Evolutionary conservation across 805 yeast genomes (phyloP).

Genomic region (Kodamaea sagamina): DNA sequence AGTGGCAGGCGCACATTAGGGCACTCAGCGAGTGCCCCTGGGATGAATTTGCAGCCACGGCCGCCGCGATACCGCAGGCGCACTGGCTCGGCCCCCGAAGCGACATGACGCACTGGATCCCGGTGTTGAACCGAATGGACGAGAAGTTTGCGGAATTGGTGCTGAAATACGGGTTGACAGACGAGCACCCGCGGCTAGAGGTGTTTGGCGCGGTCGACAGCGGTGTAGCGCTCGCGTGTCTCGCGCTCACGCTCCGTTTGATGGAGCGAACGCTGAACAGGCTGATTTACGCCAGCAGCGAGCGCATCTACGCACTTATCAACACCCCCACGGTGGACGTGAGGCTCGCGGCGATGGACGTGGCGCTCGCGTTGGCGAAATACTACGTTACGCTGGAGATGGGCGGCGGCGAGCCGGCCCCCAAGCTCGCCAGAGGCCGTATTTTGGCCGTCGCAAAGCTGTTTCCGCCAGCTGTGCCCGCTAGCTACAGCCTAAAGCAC

Average conservation of each 20-base stretch:
- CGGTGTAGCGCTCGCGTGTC: constrained; percentile 47
- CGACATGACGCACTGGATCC: constrained; percentile 74
- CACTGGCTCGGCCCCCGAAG: constrained; percentile 66
- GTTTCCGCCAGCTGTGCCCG: constrained; percentile 51
- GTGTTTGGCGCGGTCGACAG: constrained; percentile 51
- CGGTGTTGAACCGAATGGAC: constrained; percentile 76
- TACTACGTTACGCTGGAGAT: constrained; percentile 21
- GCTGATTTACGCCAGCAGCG: constrained; percentile 65
- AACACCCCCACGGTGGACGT: constrained; percentile 61
- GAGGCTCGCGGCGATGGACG: constrained; percentile 60
- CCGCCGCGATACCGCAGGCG: not conserved
- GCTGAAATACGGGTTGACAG: constrained; percentile 52
- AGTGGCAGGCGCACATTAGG: constrained; percentile 32
- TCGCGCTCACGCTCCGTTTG: constrained; percentile 62
- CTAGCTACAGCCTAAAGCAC: constrained; percentile 24
- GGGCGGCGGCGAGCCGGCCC: constrained; percentile 25
- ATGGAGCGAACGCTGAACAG: constrained; percentile 71
- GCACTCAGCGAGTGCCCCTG: constrained; percentile 40
- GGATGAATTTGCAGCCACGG: constrained; percentile 22
- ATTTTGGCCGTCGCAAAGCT: constrained; percentile 55
- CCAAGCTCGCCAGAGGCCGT: constrained; percentile 45
- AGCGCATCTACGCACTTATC: constrained; percentile 58
- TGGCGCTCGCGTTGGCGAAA: constrained; percentile 47
- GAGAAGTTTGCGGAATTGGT: constrained; percentile 57
- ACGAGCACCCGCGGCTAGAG: constrained; percentile 48